These are phyloP conservation scores for Naganishia sp. DNA, from an alignment of 1,284 basidiomycete genomes.

Conservation along the genomic window DNA sequence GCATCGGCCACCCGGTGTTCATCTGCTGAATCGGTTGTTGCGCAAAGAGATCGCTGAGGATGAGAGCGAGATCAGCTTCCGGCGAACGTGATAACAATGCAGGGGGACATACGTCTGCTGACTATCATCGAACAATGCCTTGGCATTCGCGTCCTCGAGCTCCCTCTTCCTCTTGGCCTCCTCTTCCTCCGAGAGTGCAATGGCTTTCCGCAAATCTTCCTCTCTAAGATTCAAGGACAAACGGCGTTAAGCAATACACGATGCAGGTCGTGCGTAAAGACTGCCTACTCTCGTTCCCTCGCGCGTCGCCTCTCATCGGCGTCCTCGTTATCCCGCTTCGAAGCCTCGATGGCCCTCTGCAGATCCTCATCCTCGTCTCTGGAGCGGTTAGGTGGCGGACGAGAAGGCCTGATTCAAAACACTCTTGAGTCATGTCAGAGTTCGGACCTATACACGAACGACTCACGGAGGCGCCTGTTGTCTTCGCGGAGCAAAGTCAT, in stretches of 20 bases:
- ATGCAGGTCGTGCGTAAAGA: slow-evolving; percentile 8
- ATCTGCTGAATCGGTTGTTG: slow-evolving; percentile 44
- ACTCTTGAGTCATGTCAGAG: not conserved
- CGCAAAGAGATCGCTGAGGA: slow-evolving; percentile 39
- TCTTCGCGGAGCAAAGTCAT: slow-evolving; percentile 30
- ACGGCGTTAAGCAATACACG: not conserved
- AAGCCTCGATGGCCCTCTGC: slow-evolving; percentile 78
- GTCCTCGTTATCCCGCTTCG: slow-evolving; percentile 72
- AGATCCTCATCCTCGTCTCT: slow-evolving; percentile 76
- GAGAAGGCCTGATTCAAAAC: slow-evolving; percentile 8
- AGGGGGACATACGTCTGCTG: slow-evolving; percentile 62
- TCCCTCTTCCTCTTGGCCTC: slow-evolving; percentile 69
- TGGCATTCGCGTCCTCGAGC: slow-evolving; percentile 72
- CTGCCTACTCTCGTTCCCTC: slow-evolving; percentile 58
- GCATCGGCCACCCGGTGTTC: slow-evolving; percentile 52
- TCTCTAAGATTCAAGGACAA: slow-evolving; percentile 56
- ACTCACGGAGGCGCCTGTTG: slow-evolving; percentile 22
- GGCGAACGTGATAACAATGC: not conserved
- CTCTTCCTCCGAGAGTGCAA: slow-evolving; percentile 84
- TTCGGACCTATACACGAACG: not conserved
- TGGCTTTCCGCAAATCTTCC: slow-evolving; percentile 73
- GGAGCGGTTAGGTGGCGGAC: slow-evolving; percentile 34
- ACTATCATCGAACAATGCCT: slow-evolving; percentile 80
- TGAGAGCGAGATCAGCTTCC: not conserved
- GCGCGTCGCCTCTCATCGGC: slow-evolving; percentile 63